A percentile compares a stretch with the other conserved stretches of the same genome.
These are phyloP conservation scores for Ramularia collo-cygni DNA, from an alignment of 2,329 filamentous ascomycete genomes.

Conservation along the genomic window DNA sequence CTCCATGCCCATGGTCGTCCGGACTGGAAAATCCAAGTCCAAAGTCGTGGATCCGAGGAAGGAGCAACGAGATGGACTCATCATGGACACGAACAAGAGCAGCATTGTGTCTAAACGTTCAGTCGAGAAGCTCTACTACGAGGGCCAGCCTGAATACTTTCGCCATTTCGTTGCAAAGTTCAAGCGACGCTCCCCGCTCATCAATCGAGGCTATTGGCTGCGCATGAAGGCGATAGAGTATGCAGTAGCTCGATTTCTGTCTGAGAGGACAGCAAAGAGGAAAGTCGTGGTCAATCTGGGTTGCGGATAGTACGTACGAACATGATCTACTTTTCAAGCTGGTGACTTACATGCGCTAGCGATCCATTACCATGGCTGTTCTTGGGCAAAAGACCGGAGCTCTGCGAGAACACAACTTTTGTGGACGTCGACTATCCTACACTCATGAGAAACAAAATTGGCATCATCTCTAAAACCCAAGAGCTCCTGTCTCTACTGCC, in stretches of 20 bases:
- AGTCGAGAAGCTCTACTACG: constrained; percentile 81
- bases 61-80: constrained; percentile 28
- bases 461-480: constrained; percentile 57
- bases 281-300: constrained; percentile 80
- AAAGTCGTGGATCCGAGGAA: constrained; percentile 20
- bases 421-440: constrained; percentile 83
- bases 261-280: constrained; percentile 45
- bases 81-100: constrained; percentile 67
- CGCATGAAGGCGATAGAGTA: constrained; percentile 76
- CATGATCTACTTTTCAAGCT: constrained; percentile 1
- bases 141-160: constrained; percentile 73
- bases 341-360: constrained; percentile 41
- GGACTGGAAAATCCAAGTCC: constrained; percentile 7
- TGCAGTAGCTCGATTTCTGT: constrained; percentile 67
- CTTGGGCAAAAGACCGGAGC: constrained; percentile 56
- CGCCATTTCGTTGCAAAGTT: constrained; percentile 81
- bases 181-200: constrained; percentile 74
- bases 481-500: constrained; percentile 49
- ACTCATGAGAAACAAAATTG: constrained; percentile 66
- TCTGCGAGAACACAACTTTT: constrained; percentile 57
- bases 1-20: constrained; percentile 14
- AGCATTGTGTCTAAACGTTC: constrained; percentile 89
- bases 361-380: constrained; percentile 84
- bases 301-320: constrained; percentile 66
- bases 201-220: constrained; percentile 85